Conservation (phyloP, 2,329 filamentous ascomycete species). For the Trichoderma sp. region DNA sequence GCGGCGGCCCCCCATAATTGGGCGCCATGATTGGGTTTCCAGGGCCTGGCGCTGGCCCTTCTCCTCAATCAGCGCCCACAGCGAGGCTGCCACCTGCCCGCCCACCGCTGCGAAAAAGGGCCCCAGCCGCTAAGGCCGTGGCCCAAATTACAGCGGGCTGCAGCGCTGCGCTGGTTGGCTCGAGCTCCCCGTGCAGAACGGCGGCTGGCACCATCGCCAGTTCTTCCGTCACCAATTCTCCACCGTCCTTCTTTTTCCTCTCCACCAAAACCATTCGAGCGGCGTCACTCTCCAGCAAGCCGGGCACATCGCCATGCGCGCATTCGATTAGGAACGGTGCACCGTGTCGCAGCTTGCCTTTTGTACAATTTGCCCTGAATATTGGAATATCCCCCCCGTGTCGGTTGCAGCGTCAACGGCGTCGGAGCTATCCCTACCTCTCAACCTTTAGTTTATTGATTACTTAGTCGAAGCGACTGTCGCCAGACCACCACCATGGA, state of each 20-base stretch:
- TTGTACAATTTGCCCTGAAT: background rate
- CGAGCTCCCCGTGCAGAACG: background rate
- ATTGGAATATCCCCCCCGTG: background rate
- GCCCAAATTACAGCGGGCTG: background rate
- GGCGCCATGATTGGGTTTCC: slow-evolving; percentile 10
- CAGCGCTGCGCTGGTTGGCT: background rate
- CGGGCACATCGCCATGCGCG: slow-evolving; percentile 29
- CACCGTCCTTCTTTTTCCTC: slow-evolving; percentile 5
- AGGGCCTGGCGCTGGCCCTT: background rate
- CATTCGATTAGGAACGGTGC: slow-evolving; percentile 25
- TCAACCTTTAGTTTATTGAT: background rate
- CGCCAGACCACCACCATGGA: slow-evolving; percentile 17
- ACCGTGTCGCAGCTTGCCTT: slow-evolving; percentile 27
- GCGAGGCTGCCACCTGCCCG: background rate
- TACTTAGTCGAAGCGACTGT: background rate
- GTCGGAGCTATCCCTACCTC: background rate
- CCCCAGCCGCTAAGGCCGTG: background rate
- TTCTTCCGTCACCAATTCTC: slow-evolving; percentile 10
- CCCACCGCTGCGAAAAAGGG: background rate
- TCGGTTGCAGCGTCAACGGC: background rate
- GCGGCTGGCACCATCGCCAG: background rate
- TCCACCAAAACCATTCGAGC: slow-evolving; percentile 5
- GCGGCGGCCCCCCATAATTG: slow-evolving; percentile 3
- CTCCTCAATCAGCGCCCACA: background rate
- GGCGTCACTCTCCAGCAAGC: background rate